Conservation (phyloP, 768 basidiomycete species). For the Kwoniella sp. region DNA sequence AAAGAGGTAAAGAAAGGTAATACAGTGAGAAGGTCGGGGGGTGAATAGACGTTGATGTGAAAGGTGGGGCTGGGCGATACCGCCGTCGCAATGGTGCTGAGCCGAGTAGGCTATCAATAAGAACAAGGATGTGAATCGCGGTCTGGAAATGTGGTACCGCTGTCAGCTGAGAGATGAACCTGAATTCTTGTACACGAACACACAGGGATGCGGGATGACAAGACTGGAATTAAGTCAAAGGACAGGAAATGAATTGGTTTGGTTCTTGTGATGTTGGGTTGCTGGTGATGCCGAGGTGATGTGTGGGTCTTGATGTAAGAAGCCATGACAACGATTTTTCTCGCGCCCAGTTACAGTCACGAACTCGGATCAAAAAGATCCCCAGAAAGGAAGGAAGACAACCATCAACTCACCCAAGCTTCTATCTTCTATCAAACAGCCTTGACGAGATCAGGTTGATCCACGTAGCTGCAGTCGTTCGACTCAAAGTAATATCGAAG, state of each 20-base stretch:
- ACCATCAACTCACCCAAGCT: constrained; percentile 1
- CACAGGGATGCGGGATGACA: neutral
- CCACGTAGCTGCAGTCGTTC: neutral
- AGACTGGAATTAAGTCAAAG: neutral
- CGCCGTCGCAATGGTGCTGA: neutral
- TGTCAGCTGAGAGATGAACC: neutral
- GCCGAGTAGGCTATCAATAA: neutral
- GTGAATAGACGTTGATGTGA: neutral
- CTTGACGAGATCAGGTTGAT: neutral
- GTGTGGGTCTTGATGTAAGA: neutral
- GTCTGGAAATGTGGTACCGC: neutral
- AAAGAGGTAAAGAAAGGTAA: neutral
- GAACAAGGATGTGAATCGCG: neutral
- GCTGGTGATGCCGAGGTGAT: neutral
- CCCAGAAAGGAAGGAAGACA: neutral
- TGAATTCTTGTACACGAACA: neutral
- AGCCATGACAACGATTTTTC: neutral
- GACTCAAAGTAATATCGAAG: neutral
- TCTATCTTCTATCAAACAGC: neutral
- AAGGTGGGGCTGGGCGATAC: neutral
- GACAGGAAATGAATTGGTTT: neutral
- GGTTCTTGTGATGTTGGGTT: neutral
- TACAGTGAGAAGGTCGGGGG: too few species aligned
- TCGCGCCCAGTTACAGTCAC: neutral
- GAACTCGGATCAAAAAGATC: neutral